phyloP scores from a whole-genome alignment of 805 yeast species.

The Lachancea fermentati region DNA sequence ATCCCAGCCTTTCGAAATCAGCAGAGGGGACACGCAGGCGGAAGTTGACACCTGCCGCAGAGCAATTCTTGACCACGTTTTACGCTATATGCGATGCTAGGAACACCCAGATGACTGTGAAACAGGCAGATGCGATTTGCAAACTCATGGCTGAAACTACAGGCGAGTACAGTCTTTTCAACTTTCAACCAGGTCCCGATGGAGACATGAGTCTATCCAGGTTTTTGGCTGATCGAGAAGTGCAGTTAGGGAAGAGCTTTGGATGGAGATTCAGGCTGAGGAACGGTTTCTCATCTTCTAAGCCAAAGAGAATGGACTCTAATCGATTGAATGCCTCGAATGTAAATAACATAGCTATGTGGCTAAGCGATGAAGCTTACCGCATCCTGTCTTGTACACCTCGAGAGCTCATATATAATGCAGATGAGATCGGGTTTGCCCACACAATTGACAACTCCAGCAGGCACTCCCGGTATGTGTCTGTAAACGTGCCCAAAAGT shows the following conservation, averaged over 20 bases:
- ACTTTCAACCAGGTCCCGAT: neutral
- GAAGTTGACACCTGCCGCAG: slow-evolving; percentile 5
- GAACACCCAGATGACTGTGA: slow-evolving; percentile 7
- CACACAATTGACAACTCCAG: slow-evolving; percentile 4
- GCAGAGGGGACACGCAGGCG: slow-evolving; percentile 8
- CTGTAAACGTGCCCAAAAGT: slow-evolving; percentile 1
- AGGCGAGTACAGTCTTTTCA: slow-evolving; percentile 1
- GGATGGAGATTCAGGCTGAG: slow-evolving; percentile 9
- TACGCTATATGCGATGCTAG: slow-evolving; percentile 6
- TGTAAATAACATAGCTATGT: slow-evolving; percentile 9
- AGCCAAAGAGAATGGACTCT: slow-evolving; percentile 6
- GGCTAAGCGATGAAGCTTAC: slow-evolving; percentile 9
- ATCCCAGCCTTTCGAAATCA: slow-evolving; percentile 6
- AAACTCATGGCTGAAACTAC: slow-evolving; percentile 8
- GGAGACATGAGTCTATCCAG: slow-evolving; percentile 2
- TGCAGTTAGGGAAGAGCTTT: slow-evolving; percentile 5
- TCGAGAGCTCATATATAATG: slow-evolving; percentile 7
- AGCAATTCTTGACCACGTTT: slow-evolving; percentile 7
- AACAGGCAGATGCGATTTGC: slow-evolving; percentile 9
- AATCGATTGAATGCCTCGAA: slow-evolving; percentile 7
- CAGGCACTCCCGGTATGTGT: slow-evolving; percentile 7
- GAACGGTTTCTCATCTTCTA: slow-evolving; percentile 7
- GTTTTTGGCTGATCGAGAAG: slow-evolving; percentile 4
- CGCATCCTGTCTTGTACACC: slow-evolving; percentile 5
- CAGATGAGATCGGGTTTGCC: slow-evolving; percentile 9